Percentiles rank a stretch among this genome's conserved stretches.
Conservation (phyloP, 2,329 filamentous ascomycete genomes). For the Juglanconis sp. region DNA sequence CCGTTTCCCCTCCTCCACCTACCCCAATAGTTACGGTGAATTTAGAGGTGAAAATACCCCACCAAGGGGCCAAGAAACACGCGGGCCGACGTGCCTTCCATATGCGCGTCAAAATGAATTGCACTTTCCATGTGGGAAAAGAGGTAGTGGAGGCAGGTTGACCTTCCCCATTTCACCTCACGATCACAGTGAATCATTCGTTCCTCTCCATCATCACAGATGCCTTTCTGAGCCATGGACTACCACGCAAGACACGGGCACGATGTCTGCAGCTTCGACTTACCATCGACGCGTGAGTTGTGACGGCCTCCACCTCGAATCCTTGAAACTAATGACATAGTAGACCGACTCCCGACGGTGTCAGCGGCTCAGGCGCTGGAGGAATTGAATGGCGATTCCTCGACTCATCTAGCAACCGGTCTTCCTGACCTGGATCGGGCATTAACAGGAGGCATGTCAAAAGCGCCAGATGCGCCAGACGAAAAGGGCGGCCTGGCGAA, state of each 20-base stretch:
- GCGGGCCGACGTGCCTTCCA: conserved; percentile 2
- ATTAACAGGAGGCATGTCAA: conserved; percentile 33
- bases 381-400: conserved; percentile 49
- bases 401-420: conserved; percentile 54
- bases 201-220: neutral
- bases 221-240: conserved; percentile 43
- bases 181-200: neutral
- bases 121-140: neutral
- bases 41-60: conserved; percentile 4
- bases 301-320: conserved; percentile 3
- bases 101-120: conserved; percentile 1
- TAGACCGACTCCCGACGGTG: conserved; percentile 74
- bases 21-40: neutral
- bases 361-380: conserved; percentile 71
- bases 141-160: neutral
- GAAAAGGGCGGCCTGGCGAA: conserved; percentile 59
- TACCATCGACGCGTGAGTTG: conserved; percentile 48
- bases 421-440: conserved; percentile 50
- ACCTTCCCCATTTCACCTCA: neutral
- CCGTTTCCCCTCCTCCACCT: no score
- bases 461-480: conserved; percentile 12
- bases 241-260: conserved; percentile 58
- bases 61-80: neutral
- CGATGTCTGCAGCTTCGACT: conserved; percentile 60
- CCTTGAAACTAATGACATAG: neutral